These are phyloP conservation scores for Thyridium curvatum DNA, from an alignment of 2,329 filamentous ascomycete genomes.

Conservation along the genomic window DNA sequence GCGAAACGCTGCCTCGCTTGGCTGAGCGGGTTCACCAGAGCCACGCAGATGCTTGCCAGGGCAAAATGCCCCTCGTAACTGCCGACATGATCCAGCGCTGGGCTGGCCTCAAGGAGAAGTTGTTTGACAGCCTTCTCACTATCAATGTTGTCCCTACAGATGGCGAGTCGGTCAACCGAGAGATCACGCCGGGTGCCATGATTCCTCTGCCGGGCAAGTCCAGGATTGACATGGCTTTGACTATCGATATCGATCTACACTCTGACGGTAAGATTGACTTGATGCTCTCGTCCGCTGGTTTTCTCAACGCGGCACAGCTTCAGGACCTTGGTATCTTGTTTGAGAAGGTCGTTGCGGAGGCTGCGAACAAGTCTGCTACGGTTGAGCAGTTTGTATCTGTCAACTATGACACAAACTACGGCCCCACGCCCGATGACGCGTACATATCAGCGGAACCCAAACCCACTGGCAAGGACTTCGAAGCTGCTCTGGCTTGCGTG, in stretches of 20 bases:
- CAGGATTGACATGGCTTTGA: slow-evolving; percentile 11
- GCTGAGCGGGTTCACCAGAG: slow-evolving; percentile 7
- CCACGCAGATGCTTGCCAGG: slow-evolving; percentile 10
- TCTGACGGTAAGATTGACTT: slow-evolving; percentile 10
- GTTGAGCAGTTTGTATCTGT: slow-evolving; percentile 7
- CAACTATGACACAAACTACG: slow-evolving; percentile 1
- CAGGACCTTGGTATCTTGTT: slow-evolving; percentile 5
- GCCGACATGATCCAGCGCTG: slow-evolving; percentile 14
- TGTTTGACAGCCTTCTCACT: slow-evolving; percentile 15
- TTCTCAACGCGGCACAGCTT: slow-evolving; percentile 4
- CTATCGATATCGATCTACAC: slow-evolving; percentile 14
- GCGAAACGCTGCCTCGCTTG: slow-evolving; percentile 6
- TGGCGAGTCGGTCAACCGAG: background rate
- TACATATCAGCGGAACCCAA: no score
- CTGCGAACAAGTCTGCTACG: slow-evolving; percentile 1
- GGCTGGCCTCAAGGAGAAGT: slow-evolving; percentile 11
- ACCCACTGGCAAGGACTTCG: no score
- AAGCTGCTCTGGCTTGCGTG: slow-evolving; percentile 2
- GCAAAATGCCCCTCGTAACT: slow-evolving; percentile 13
- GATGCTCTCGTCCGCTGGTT: slow-evolving; percentile 7
- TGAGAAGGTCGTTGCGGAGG: slow-evolving; percentile 7
- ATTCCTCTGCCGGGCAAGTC: slow-evolving; percentile 7
- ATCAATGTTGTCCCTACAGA: slow-evolving; percentile 7
- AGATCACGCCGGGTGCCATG: slow-evolving; percentile 3
- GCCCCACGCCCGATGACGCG: background rate